Evolutionary conservation across 108 stramenopile genomes (phyloP).

Genomic region (Seminavis robusta): DNA sequence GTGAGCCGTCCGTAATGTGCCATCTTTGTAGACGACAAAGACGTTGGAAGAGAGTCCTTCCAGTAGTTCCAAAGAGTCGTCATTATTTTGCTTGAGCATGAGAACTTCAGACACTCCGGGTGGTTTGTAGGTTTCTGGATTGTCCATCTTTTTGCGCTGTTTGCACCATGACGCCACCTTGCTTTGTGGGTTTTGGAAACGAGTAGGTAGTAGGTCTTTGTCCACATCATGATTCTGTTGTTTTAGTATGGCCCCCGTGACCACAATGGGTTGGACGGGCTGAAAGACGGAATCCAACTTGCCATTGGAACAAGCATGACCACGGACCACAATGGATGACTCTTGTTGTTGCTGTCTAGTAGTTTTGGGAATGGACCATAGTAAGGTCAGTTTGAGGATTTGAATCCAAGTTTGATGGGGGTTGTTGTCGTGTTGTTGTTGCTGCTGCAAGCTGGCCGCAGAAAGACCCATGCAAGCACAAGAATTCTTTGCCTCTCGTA

Average conservation of each 20-base stretch:
- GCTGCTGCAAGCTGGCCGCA: neutral
- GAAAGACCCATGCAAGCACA: too few relatives aligned
- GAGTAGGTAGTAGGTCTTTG: conserved; percentile 19
- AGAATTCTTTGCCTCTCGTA: too few relatives aligned
- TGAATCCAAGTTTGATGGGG: conserved; percentile 15
- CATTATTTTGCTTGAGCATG: conserved; percentile 4
- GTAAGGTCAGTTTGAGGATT: conserved; percentile 22
- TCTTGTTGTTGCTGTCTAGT: neutral
- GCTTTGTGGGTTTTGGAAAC: conserved; percentile 17
- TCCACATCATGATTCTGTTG: neutral
- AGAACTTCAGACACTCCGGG: conserved; percentile 21
- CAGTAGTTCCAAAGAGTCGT: conserved; percentile 11
- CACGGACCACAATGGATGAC: conserved; percentile 29
- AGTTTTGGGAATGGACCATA: conserved; percentile 19
- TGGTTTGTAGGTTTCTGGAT: conserved; percentile 26
- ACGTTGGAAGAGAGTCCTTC: conserved; percentile 28
- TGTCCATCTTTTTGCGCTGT: conserved; percentile 28
- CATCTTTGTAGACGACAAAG: conserved; percentile 30
- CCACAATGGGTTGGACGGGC: conserved; percentile 37
- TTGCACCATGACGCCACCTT: conserved; percentile 22
- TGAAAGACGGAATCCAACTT: conserved; percentile 1
- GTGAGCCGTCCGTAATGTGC: conserved; percentile 14
- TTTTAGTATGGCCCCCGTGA: conserved; percentile 16
- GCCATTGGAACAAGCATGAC: conserved; percentile 21
- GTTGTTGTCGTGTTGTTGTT: neutral